Evolutionary conservation across 2,329 filamentous ascomycete species (phyloP).

Genomic region (Endocalyx cinctus): DNA sequence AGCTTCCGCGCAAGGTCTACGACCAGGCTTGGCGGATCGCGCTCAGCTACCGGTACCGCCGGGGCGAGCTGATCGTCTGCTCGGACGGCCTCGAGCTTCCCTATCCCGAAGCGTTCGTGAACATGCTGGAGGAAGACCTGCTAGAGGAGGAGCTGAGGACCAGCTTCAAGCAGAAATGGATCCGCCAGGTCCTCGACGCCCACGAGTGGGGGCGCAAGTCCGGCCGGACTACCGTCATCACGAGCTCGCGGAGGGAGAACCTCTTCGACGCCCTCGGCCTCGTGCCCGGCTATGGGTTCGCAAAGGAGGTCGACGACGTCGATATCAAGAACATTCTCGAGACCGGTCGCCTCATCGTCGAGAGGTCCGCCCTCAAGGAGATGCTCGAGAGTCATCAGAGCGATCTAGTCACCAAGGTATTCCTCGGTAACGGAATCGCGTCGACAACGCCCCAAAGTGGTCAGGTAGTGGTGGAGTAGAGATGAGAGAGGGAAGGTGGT

Average conservation of each 20-base stretch:
- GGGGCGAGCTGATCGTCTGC: conserved; percentile 82
- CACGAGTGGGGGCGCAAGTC: conserved; percentile 65
- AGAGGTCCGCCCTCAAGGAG: conserved; percentile 71
- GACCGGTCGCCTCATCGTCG: conserved; percentile 78
- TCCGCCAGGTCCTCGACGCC: conserved; percentile 62
- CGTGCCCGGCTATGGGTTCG: conserved; percentile 62
- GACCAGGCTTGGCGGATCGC: conserved; percentile 94
- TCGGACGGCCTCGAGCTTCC: conserved; percentile 70
- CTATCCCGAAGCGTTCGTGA: conserved; percentile 45
- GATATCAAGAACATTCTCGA: conserved; percentile 94
- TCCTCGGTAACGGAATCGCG: conserved; percentile 33
- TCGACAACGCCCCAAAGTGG: conserved; percentile 17
- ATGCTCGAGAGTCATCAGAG: conserved; percentile 70
- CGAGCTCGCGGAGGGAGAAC: conserved; percentile 53
- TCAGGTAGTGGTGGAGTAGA: conserved; percentile 24
- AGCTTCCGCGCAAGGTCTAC: conserved; percentile 83
- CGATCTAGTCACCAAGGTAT: conserved; percentile 52
- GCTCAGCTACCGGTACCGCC: conserved; percentile 82
- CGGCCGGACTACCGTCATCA: conserved; percentile 74
- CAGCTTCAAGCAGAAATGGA: conserved; percentile 57
- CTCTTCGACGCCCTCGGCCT: conserved; percentile 64
- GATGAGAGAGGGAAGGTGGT: too few relatives aligned
- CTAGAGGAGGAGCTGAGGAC: conserved; percentile 44
- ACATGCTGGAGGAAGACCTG: conserved; percentile 31
- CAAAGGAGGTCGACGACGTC: conserved; percentile 69